phyloP scores from a whole-genome alignment of 2,329 filamentous ascomycete species.

The Microsporum ferrugineum region DNA sequence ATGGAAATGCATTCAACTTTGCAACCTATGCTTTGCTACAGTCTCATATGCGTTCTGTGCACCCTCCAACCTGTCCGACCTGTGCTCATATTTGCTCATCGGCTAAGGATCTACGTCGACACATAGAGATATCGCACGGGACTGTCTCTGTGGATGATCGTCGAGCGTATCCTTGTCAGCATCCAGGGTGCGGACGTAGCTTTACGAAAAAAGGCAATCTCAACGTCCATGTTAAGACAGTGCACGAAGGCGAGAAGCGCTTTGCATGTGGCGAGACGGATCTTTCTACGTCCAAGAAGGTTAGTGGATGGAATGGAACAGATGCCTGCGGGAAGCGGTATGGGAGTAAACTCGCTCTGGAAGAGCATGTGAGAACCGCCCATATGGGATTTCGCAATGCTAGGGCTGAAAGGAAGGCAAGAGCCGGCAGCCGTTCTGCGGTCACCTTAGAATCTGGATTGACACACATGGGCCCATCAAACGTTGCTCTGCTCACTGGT shows the following conservation, averaged over 20 bases:
- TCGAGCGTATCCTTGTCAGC: constrained; percentile 55
- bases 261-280: constrained; percentile 69
- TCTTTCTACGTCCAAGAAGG: constrained; percentile 44
- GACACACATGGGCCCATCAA: constrained; percentile 18
- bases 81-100: constrained; percentile 60
- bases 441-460: not conserved
- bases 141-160: constrained; percentile 48
- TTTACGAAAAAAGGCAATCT: constrained; percentile 82
- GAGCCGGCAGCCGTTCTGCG: not conserved
- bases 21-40: constrained; percentile 60
- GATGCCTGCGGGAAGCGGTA: constrained; percentile 66
- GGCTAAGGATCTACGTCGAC: constrained; percentile 57
- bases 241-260: constrained; percentile 60
- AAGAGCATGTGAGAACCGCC: constrained; percentile 72
- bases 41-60: constrained; percentile 59
- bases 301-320: constrained; percentile 53
- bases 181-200: constrained; percentile 56
- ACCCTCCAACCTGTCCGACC: constrained; percentile 60
- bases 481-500: constrained; percentile 44
- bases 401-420: constrained; percentile 29
- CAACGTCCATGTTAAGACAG: constrained; percentile 63
- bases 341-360: constrained; percentile 63
- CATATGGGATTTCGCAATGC: constrained; percentile 54
- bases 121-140: constrained; percentile 68
- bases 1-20: constrained; percentile 46